Evolutionary conservation across 306 rosid genomes (phyloP).

Genomic region (Notholithocarpus densiflorus): DNA sequence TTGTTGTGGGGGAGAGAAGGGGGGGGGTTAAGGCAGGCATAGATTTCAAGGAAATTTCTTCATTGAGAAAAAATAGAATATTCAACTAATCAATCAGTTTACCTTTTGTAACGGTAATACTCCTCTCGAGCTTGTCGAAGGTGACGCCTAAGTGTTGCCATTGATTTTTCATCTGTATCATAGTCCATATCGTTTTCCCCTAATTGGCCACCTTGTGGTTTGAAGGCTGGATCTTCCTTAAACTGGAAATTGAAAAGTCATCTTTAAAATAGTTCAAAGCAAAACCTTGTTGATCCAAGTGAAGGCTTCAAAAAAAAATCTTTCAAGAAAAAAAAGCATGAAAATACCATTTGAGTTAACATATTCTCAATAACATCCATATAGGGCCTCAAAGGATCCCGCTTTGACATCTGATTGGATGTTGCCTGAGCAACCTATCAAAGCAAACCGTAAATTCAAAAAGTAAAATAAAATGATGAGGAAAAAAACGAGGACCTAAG

Average conservation of each 20-base stretch:
- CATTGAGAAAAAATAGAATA: neutral
- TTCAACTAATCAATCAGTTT: slow-evolving; percentile 19
- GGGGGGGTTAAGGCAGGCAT: neutral
- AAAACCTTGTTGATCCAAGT: slow-evolving; percentile 1
- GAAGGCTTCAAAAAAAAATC: slow-evolving; percentile 10
- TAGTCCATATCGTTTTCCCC: slow-evolving; percentile 96
- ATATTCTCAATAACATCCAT: slow-evolving; percentile 80
- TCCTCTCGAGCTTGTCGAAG: slow-evolving; percentile 90
- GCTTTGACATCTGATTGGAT: slow-evolving; percentile 89
- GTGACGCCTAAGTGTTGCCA: slow-evolving; percentile 94
- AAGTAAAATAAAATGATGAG: neutral
- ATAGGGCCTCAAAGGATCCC: slow-evolving; percentile 88
- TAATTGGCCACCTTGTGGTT: slow-evolving; percentile 88
- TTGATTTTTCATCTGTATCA: slow-evolving; percentile 96
- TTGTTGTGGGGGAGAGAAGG: neutral
- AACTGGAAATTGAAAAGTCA: slow-evolving; percentile 46
- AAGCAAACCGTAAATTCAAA: slow-evolving; percentile 21
- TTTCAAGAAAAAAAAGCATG: slow-evolving; percentile 8
- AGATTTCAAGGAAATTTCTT: neutral
- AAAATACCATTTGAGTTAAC: slow-evolving; percentile 75
- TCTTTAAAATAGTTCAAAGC: slow-evolving; percentile 25
- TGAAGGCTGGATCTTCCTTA: slow-evolving; percentile 90
- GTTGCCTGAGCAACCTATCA: slow-evolving; percentile 93
- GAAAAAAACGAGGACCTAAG: neutral
- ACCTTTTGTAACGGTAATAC: slow-evolving; percentile 94